Evolutionary conservation across 345 rosid species (phyloP).

Genomic region (Melaleuca alternifolia): DNA sequence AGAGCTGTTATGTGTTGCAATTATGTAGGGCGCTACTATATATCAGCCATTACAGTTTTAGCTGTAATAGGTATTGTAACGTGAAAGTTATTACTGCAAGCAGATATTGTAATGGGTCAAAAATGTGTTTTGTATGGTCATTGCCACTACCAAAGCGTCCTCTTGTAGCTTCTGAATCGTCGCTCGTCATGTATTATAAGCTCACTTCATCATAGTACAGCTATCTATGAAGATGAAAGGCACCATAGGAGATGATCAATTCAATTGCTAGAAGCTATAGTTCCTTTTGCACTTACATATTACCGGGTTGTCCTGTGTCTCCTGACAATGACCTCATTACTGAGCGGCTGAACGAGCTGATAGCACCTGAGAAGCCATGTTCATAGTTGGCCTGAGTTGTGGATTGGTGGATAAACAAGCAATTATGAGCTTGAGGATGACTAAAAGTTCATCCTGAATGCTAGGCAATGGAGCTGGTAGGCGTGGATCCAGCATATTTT

Average conservation of each 20-base stretch:
- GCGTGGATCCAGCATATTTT: conserved; percentile 11
- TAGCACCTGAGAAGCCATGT: conserved; percentile 7
- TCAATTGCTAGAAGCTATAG: not conserved
- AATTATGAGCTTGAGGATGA: conserved; percentile 9
- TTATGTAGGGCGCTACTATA: not conserved
- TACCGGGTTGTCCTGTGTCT: not conserved
- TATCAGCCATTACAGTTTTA: not conserved
- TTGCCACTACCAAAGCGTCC: not conserved
- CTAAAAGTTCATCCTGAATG: conserved; percentile 2
- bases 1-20: not conserved
- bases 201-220: not conserved
- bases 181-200: not conserved
- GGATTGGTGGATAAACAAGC: conserved; percentile 24
- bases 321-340: not conserved
- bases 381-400: conserved; percentile 24
- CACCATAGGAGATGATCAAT: not conserved
- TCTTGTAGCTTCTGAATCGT: not conserved
- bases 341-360: not conserved
- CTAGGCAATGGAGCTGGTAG: conserved; percentile 11
- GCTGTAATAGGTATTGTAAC: not conserved
- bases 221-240: not conserved
- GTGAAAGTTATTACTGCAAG: not conserved
- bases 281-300: not conserved
- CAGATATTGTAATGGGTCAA: not conserved
- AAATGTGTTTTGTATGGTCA: not conserved